Base-by-base conservation (phyloP, 2,329 filamentous ascomycete genomes). In the Fusarium brachygibbosum region DNA sequence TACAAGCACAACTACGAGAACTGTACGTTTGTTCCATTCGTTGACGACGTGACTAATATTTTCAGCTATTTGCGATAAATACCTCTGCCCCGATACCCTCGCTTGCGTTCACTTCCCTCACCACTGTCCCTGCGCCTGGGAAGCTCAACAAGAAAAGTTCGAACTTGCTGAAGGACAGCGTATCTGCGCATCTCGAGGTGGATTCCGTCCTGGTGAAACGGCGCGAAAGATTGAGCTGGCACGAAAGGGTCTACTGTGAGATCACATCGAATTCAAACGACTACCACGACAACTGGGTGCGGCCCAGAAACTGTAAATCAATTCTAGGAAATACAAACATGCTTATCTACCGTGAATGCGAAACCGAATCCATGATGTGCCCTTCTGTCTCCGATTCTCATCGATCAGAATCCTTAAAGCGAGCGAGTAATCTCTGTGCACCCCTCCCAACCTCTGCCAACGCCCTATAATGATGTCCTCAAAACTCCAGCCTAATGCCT, bases 61-160 rank as follows among this genome's bases (percentile, higher is more conserved):
- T 41, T 6, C 7, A 93, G 93, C 94, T n/a, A 86, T 89, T 74
- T 99, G 96, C 85, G 89, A 93, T 75, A 94, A 95, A 73, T 99
- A 98, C 79, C 90, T 99, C 57, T 99, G 96, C 78, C 94, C 96
- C 3, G 93, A 93, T 69, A 98, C 96, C 0, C 87, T 99, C 63
- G 92, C 94, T 35, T 99, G 96, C 83, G 96, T 99, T 9, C 91
- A 97, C 78, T 96, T 97, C 82, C 94, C 96, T 2, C 95, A 98
- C 79, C 96, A 99, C 81, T 99, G 96, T 80, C 96, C 96, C 29
- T 99, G 96, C 82, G 86, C 93, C 3, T 97, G 91, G 83, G 90
- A 91, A 2, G 81, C 84, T 11, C 84, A 91, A 66, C 90, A 95
- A 76, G 92, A 95, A 71, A 96, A 96, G 77, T 87, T 93, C 68